Evolutionary conservation across 1,284 basidiomycete species (phyloP).

Genomic region (Xerocomus minutiporus): DNA sequence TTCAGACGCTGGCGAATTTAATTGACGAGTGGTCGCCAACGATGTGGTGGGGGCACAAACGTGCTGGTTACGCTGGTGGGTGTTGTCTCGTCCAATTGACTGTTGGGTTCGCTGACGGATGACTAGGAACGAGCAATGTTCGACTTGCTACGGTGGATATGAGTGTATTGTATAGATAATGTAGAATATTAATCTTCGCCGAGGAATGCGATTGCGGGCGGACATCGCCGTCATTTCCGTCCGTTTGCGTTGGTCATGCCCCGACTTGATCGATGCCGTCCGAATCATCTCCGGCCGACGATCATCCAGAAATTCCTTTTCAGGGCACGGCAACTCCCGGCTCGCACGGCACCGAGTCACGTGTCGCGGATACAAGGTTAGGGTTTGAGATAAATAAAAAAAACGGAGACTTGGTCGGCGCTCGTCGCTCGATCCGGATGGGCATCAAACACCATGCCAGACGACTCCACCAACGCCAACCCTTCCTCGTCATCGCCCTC

Average conservation of each 20-base stretch:
- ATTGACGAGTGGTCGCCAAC: conserved; percentile 32
- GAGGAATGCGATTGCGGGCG: conserved; percentile 20
- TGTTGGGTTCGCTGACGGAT: not conserved
- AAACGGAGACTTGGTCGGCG: conserved; percentile 14
- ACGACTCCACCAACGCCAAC: conserved; percentile 33
- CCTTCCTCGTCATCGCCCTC: conserved; percentile 32
- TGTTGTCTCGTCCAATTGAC: not conserved
- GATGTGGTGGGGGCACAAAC: conserved; percentile 35
- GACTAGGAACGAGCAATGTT: conserved; percentile 24
- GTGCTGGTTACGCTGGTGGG: conserved; percentile 21
- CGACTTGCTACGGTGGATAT: conserved; percentile 23
- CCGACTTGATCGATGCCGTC: conserved; percentile 13
- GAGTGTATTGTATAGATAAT: conserved; percentile 1
- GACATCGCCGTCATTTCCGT: conserved; percentile 25
- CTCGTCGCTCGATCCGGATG: conserved; percentile 29
- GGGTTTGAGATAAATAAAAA: conserved; percentile 24
- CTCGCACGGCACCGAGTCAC: conserved; percentile 21
- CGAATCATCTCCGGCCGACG: conserved; percentile 3
- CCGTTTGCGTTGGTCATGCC: conserved; percentile 8
- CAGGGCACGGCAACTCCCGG: conserved; percentile 1
- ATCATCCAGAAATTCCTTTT: not conserved
- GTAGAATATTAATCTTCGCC: not conserved
- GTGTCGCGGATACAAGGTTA: conserved; percentile 21
- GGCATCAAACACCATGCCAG: conserved; percentile 41
- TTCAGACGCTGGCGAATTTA: conserved; percentile 31